phyloP scores from a whole-genome alignment of 1,139 yeast genomes.

The Arxiozyma telluris region DNA sequence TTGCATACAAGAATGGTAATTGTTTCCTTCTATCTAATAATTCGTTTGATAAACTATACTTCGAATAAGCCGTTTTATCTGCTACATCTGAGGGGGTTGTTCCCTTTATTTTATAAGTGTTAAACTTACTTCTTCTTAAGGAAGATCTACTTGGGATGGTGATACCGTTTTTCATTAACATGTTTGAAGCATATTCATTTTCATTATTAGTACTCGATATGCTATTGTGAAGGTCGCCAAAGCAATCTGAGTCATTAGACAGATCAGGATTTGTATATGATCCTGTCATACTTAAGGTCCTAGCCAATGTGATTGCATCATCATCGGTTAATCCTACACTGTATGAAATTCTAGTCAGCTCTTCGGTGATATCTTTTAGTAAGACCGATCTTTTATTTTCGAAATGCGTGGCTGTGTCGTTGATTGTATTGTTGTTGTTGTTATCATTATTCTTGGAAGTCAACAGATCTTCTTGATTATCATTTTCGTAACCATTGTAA shows the following conservation, averaged over 20 bases:
- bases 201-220: not conserved
- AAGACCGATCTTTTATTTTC: conserved; percentile 30
- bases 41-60: not conserved
- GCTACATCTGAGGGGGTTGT: conserved; percentile 2
- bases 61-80: not conserved
- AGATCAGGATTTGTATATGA: conserved; percentile 8
- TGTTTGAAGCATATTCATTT: conserved; percentile 22
- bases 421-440: not conserved
- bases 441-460: not conserved
- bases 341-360: conserved; percentile 55
- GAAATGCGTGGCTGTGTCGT: not conserved
- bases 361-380: conserved; percentile 56
- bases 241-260: not conserved
- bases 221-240: not conserved
- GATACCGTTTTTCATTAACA: conserved; percentile 22
- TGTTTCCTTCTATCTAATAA: not conserved
- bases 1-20: conserved; percentile 1
- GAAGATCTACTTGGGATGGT: conserved; percentile 27
- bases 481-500: conserved; percentile 22
- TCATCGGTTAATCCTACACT: conserved; percentile 65
- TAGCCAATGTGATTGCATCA: conserved; percentile 67
- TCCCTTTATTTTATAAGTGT: conserved; percentile 21
- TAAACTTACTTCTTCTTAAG: conserved; percentile 27
- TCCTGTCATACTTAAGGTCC: conserved; percentile 41
- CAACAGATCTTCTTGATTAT: conserved; percentile 2